A percentile compares a stretch with the other conserved stretches of the same genome.
Evolutionary conservation across 164 flowering plant species (phyloP).

Genomic region (Vitis rotundifolia): DNA sequence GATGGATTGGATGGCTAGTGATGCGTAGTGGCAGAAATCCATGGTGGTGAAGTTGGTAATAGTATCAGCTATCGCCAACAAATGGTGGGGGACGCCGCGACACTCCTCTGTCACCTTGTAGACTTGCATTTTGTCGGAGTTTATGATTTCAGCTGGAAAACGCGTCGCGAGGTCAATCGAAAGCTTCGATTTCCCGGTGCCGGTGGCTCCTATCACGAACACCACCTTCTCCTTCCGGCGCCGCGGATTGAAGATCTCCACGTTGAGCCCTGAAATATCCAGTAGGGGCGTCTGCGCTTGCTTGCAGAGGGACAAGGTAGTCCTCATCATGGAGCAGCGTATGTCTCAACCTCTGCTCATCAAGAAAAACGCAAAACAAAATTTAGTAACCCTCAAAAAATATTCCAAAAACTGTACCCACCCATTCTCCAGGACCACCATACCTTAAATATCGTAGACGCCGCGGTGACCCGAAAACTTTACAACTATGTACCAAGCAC

Average conservation of each 20-base stretch:
- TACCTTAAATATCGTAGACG: constrained; percentile 15
- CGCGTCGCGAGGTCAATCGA: constrained; percentile 74
- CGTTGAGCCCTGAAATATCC: constrained; percentile 32
- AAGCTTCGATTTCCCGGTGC: constrained; percentile 77
- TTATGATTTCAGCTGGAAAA: constrained; percentile 66
- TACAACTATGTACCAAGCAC: background rate
- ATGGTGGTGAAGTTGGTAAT: constrained; percentile 45
- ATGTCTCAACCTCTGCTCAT: background rate
- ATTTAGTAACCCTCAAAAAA: too few relatives aligned
- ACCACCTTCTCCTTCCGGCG: constrained; percentile 67
- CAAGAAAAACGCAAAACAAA: background rate
- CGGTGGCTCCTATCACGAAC: constrained; percentile 84
- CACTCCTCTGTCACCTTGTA: constrained; percentile 64
- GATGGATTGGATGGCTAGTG: constrained; percentile 44
- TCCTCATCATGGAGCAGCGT: constrained; percentile 21
- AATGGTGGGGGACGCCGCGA: constrained; percentile 66
- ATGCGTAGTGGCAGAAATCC: constrained; percentile 50
- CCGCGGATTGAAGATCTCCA: constrained; percentile 27
- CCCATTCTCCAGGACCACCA: background rate
- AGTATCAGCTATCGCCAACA: constrained; percentile 52
- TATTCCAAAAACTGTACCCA: background rate
- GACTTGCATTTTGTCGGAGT: constrained; percentile 88
- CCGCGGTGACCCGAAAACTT: constrained; percentile 14
- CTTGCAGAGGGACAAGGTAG: constrained; percentile 30
- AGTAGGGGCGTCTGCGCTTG: constrained; percentile 33